Conservation (phyloP, 2,329 filamentous ascomycete species). For the Fusarium torreyae region DNA sequence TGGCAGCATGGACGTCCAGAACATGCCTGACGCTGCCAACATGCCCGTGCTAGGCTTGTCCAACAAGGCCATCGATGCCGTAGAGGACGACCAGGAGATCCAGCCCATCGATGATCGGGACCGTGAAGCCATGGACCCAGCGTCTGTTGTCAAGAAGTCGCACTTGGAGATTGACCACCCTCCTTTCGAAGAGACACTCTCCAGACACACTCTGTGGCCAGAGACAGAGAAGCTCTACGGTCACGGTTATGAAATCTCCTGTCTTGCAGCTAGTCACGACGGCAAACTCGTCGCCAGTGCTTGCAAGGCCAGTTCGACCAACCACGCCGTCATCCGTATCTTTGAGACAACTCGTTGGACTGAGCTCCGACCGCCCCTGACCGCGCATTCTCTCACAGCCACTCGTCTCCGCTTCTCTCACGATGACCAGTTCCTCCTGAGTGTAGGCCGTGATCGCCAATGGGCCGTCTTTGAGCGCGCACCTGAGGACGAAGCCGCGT, state of each 20-base stretch:
- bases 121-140: constrained; percentile 68
- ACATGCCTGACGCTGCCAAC: constrained; percentile 88
- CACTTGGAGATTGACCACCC: constrained; percentile 79
- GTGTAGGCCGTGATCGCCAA: constrained; percentile 91
- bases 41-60: constrained; percentile 96
- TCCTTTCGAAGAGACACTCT: constrained; percentile 90
- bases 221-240: constrained; percentile 97
- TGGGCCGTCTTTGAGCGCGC: constrained; percentile 84
- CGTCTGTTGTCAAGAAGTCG: constrained; percentile 70
- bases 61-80: constrained; percentile 86
- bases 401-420: constrained; percentile 85
- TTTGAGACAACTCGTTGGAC: constrained; percentile 92
- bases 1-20: constrained; percentile 54
- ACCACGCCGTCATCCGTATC: constrained; percentile 93
- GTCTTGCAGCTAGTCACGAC: constrained; percentile 83
- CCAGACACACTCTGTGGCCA: constrained; percentile 93
- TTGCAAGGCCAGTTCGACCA: constrained; percentile 91
- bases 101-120: constrained; percentile 63
- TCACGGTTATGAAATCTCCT: constrained; percentile 96
- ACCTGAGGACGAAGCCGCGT: constrained; percentile 59
- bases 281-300: constrained; percentile 87
- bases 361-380: constrained; percentile 85
- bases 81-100: constrained; percentile 66
- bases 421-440: constrained; percentile 83
- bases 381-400: constrained; percentile 89